Base-by-base conservation (phyloP, 2,329 filamentous ascomycete genomes). In the Fusarium decemcellulare region DNA sequence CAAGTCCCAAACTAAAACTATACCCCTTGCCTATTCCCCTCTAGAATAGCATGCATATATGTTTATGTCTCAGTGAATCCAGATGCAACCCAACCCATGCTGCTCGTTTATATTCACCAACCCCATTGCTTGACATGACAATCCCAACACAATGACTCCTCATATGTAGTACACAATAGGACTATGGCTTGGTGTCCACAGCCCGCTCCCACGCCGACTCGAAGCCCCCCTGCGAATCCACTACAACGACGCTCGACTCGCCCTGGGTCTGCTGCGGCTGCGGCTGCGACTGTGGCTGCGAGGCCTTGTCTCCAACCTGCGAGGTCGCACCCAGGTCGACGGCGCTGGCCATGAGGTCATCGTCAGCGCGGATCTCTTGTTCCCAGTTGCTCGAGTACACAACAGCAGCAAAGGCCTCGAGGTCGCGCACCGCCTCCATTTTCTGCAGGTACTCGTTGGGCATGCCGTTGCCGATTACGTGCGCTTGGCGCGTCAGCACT, bases 381-480 rank as follows among this genome's bases (percentile, higher is more conserved):
- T 91, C 87, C 89, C 89, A 96, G 78, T 97, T 96, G 77, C 92
- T 95, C 53, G 91, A 93, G 79, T 96, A 97, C 40, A 97, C 93
- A 2, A 97, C 92, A 2, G 94, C 93, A 2, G 93, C 92, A 77
- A 97, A 97, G 0, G 92, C 93, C 77, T 95, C 92, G 10, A 97
- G 84, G 65, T 95, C 92, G 30, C 87, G 85, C 40, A 95, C 92
- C 56, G 86, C 81, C 80, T 97, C 93, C 86, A 97, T 93, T 40
- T 90, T 89, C 73, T 90, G 87, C 34, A 92, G 84, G 76, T 92
- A 92, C 82, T 87, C 91, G 79, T 88, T 93, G 61, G 87, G 90
- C 81, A 89, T 87, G 72, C 93, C 93, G 74, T 92, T 91, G 55
- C 95, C 95, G 72, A 99, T 97, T 57, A 86, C 87, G 79, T 97